A percentile compares a stretch with the other conserved stretches of the same genome.
These are phyloP conservation scores for Dichomitus squalens DNA, from an alignment of 1,284 basidiomycete species.

Conservation along the genomic window DNA sequence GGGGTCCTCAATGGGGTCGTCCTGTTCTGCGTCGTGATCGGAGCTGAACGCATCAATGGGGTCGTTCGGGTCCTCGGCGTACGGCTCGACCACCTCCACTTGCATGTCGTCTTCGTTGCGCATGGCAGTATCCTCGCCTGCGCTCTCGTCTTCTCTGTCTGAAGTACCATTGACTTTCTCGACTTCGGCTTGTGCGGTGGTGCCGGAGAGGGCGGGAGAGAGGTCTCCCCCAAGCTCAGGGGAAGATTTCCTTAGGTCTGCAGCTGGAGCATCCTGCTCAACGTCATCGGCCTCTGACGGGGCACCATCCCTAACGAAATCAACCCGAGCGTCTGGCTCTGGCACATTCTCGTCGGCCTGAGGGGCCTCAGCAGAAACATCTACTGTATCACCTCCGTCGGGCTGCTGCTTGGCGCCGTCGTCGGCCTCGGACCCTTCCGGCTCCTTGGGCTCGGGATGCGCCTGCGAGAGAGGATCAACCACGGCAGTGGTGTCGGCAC, in stretches of 20 bases:
- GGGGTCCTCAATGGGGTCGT: constrained; percentile 24
- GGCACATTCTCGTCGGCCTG: not conserved
- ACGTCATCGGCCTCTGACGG: not conserved
- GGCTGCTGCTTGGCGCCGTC: not conserved
- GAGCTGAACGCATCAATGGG: constrained; percentile 25
- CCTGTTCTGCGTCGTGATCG: constrained; percentile 9
- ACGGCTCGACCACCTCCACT: constrained; percentile 6
- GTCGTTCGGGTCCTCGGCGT: constrained; percentile 21
- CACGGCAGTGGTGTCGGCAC: constrained; percentile 12
- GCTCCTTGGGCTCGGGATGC: not conserved
- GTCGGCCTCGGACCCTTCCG: not conserved
- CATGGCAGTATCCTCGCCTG: not conserved
- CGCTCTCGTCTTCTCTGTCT: not conserved
- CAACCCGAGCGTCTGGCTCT: not conserved
- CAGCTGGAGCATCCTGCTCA: not conserved
- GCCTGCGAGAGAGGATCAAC: constrained; percentile 18
- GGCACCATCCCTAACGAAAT: not conserved
- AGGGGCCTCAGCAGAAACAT: not conserved
- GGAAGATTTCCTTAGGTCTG: too few relatives aligned
- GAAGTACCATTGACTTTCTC: not conserved
- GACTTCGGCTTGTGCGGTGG: not conserved
- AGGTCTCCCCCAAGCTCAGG: not conserved
- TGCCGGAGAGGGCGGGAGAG: not conserved
- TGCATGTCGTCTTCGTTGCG: not conserved
- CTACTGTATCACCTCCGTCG: not conserved